Percentiles rank a stretch among this genome's conserved stretches.
phyloP scores from a whole-genome alignment of 164 flowering plant genomes.

The Nymphaea thermarum region DNA sequence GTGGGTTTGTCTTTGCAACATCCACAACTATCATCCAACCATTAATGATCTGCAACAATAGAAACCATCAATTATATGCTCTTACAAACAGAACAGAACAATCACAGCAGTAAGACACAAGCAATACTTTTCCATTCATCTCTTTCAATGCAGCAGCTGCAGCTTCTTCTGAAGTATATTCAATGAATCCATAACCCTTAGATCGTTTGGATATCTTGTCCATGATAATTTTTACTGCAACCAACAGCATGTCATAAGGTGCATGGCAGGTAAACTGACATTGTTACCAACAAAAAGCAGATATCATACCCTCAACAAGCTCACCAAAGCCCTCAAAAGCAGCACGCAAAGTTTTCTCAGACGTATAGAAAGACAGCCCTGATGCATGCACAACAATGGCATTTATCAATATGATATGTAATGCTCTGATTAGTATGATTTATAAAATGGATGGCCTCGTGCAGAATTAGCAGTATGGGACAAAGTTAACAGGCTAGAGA shows the following conservation, averaged over 20 bases:
- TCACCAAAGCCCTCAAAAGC: conserved; percentile 93
- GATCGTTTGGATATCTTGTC: conserved; percentile 96
- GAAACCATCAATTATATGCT: neutral
- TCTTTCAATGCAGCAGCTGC: conserved; percentile 81
- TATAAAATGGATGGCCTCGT: neutral
- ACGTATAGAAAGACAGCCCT: conserved; percentile 93
- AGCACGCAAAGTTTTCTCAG: conserved; percentile 88
- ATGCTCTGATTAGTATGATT: neutral
- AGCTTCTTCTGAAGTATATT: conserved; percentile 86
- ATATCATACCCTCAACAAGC: conserved; percentile 67
- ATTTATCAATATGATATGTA: neutral
- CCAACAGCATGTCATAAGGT: neutral
- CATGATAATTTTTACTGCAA: conserved; percentile 79
- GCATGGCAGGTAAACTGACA: neutral
- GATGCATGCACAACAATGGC: neutral
- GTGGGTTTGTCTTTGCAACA: conserved; percentile 72
- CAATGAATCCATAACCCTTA: conserved; percentile 86
- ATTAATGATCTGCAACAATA: conserved; percentile 66
- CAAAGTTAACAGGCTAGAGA: no score
- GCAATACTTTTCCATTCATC: conserved; percentile 83
- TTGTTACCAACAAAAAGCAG: neutral
- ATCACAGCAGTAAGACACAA: neutral
- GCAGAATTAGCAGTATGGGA: no score
- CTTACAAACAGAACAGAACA: neutral
- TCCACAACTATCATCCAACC: conserved; percentile 92